phyloP scores from a whole-genome alignment of 805 yeast genomes.

The Wickerhamia fluorescens region DNA sequence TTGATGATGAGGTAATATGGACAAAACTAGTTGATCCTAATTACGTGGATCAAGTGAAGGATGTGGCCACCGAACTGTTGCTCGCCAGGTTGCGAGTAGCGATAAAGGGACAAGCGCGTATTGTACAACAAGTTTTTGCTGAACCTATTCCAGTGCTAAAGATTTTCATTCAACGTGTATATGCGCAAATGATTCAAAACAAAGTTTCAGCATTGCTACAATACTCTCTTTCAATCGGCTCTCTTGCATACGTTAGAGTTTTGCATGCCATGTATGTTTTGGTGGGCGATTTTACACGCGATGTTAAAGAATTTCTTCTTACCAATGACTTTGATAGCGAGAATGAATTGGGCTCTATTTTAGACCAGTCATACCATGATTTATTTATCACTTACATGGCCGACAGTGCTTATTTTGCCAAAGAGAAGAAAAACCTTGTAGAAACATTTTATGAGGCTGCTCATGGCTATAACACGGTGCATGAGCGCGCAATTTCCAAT shows the following conservation, averaged over 20 bases:
- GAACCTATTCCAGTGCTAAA: slow-evolving; percentile 62
- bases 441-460: slow-evolving; percentile 41
- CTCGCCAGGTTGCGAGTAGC: slow-evolving; percentile 49
- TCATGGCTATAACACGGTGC: slow-evolving; percentile 33
- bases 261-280: slow-evolving; percentile 59
- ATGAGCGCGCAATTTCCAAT: slow-evolving; percentile 30
- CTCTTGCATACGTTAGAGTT: slow-evolving; percentile 69
- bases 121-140: slow-evolving; percentile 67
- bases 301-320: slow-evolving; percentile 53
- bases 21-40: slow-evolving; percentile 52
- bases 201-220: slow-evolving; percentile 52
- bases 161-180: slow-evolving; percentile 66
- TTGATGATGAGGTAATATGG: slow-evolving; percentile 51
- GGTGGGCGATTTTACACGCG: slow-evolving; percentile 54
- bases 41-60: slow-evolving; percentile 40
- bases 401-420: slow-evolving; percentile 60
- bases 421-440: slow-evolving; percentile 65
- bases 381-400: slow-evolving; percentile 63
- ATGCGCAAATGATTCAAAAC: slow-evolving; percentile 61
- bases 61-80: slow-evolving; percentile 44
- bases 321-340: slow-evolving; percentile 41
- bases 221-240: slow-evolving; percentile 54
- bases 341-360: slow-evolving; percentile 38
- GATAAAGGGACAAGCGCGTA: slow-evolving; percentile 63
- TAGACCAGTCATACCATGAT: slow-evolving; percentile 71